Evolutionary conservation across 2,329 filamentous ascomycete genomes (phyloP), one percentile per base, ranked within the genome.

Genomic region (Metarhizium humberi): DNA sequence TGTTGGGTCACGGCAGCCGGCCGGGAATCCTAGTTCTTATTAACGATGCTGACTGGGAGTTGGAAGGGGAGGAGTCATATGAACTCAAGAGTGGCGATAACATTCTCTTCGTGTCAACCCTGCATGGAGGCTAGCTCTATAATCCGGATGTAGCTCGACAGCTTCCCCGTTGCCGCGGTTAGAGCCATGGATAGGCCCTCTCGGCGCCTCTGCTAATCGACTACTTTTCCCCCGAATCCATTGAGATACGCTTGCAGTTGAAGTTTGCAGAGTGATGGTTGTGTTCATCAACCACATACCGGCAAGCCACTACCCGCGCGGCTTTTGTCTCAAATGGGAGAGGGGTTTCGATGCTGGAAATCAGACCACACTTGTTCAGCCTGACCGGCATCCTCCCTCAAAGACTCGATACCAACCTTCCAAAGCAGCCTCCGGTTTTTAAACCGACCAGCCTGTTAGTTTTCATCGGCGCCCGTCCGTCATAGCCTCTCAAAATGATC

Each of bases 31-130:
- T 99, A 47, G 92, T 96, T 32, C 79, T 99, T 56, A 95, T 99
- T 71, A 99, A 99, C 68, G 94, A 99, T 64, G 90, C 91, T 30
- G 94, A 99, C 70, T 99, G 94, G 94, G 94, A 97, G 71, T 81
- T 99, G 13, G 94, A 97, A 72, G 94, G 92, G 18, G 92, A 97
- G 72, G 91, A 94, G 67, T 80, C 84, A 61, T 97, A 97, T 68
- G 86, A 91, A 71, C 74, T 99, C 56, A 85, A 92, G 72, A 72
- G 77, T 58, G 81, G 85, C 56, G 94, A 99, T 74, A 92, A 88
- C 67, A 88, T 99, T 63, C 78, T 97, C 61, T 99, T 99, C 73
- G 92, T 99, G 59, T 96, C 92, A 58, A 99, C 94, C 18, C 77
- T 99, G 58, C 94, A 99, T 70, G 94, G 94, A 56, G 94, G 94